phyloP scores from a whole-genome alignment of 2,329 filamentous ascomycete species.

The Colletotrichum scovillei region DNA sequence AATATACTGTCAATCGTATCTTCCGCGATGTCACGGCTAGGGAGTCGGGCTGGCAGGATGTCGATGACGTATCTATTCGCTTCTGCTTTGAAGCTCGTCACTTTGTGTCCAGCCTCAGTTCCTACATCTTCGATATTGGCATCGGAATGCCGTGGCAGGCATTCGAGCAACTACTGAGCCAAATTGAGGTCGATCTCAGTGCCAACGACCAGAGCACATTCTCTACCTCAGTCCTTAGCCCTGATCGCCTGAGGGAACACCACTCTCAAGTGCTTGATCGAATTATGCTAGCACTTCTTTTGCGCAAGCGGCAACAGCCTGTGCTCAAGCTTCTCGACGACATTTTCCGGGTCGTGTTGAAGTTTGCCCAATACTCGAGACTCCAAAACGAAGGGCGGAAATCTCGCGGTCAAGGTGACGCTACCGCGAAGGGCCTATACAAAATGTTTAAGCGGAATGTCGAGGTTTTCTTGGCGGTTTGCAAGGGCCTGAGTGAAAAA shows the following conservation, averaged over 20 bases:
- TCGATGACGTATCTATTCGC: conserved; percentile 56
- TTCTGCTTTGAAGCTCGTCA: conserved; percentile 84
- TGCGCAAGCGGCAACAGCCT: conserved; percentile 80
- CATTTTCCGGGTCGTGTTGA: conserved; percentile 78
- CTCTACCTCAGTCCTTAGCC: conserved; percentile 65
- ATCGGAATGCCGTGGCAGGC: conserved; percentile 78
- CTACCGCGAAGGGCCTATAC: conserved; percentile 63
- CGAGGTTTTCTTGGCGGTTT: conserved; percentile 79
- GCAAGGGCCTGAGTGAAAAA: conserved; percentile 74
- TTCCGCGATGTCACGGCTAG: conserved; percentile 65
- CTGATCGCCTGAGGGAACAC: conserved; percentile 74
- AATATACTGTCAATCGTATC: conserved; percentile 77
- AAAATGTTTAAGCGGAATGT: conserved; percentile 76
- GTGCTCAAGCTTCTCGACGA: conserved; percentile 80
- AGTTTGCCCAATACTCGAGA: conserved; percentile 70
- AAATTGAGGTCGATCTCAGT: conserved; percentile 68
- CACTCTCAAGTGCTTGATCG: conserved; percentile 81
- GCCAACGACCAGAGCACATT: conserved; percentile 47
- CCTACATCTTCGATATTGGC: conserved; percentile 84
- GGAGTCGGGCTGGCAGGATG: conserved; percentile 47
- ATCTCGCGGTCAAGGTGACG: conserved; percentile 40
- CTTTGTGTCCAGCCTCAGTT: conserved; percentile 78
- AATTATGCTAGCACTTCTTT: conserved; percentile 78
- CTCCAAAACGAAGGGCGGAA: conserved; percentile 51
- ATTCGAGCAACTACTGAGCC: conserved; percentile 75